Conservation (phyloP, 2,329 filamentous ascomycete species). For the Alternaria arborescens region DNA sequence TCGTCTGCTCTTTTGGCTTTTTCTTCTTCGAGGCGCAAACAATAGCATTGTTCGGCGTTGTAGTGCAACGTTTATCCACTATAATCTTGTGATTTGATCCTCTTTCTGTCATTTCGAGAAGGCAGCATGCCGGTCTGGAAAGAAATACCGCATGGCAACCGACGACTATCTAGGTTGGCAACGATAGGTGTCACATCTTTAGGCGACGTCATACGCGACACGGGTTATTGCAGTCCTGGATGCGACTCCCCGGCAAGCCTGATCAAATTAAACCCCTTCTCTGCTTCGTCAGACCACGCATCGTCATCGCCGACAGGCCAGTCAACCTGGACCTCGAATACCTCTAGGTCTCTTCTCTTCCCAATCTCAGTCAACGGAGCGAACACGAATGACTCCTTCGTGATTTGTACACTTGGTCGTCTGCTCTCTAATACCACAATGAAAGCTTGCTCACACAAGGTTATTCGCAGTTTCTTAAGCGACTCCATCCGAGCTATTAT, state of each 20-base stretch:
- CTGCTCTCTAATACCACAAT: neutral
- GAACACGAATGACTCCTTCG: conserved; percentile 3
- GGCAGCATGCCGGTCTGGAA: neutral
- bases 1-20: neutral
- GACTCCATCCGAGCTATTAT: neutral
- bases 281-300: conserved; percentile 3
- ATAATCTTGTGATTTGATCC: neutral
- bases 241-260: neutral
- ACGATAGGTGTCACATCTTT: neutral
- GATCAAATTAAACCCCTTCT: conserved; percentile 2
- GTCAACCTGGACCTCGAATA: conserved; percentile 13
- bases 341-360: conserved; percentile 1
- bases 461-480: neutral
- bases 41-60: neutral
- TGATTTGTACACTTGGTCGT: neutral
- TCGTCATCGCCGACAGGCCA: conserved; percentile 7
- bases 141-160: neutral
- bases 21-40: neutral
- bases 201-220: neutral
- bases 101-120: neutral
- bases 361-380: neutral
- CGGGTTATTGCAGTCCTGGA: neutral
- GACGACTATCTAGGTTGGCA: neutral
- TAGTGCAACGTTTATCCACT: neutral
- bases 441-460: conserved; percentile 1